Percentiles rank a stretch among this genome's conserved stretches.
These are phyloP conservation scores for Clathrospora elynae DNA, from an alignment of 2,329 filamentous ascomycete species.

Conservation along the genomic window DNA sequence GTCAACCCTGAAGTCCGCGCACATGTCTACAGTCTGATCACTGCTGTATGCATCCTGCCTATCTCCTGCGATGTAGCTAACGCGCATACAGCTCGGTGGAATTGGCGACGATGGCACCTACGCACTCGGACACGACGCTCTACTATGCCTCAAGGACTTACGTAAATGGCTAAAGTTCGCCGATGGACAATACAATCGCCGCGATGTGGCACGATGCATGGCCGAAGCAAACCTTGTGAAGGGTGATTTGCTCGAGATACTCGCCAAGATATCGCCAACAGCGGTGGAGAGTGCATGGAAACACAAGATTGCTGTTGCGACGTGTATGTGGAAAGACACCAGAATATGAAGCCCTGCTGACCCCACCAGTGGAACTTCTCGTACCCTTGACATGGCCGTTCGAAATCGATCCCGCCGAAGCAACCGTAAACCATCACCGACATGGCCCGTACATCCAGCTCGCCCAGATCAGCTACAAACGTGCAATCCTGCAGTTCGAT, in stretches of 20 bases:
- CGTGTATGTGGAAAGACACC: conserved; percentile 54
- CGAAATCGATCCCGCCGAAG: conserved; percentile 75
- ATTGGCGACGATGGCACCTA: conserved; percentile 82
- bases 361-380: conserved; percentile 72
- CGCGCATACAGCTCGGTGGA: conserved; percentile 74
- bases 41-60: conserved; percentile 68
- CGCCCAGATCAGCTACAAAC: conserved; percentile 88
- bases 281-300: conserved; percentile 74
- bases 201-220: conserved; percentile 92
- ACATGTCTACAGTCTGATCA: conserved; percentile 90
- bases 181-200: conserved; percentile 89
- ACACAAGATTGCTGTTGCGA: conserved; percentile 79
- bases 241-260: conserved; percentile 86
- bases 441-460: conserved; percentile 89
- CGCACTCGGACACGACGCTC: conserved; percentile 87
- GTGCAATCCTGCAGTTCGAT: conserved; percentile 82
- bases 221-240: conserved; percentile 90
- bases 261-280: conserved; percentile 74
- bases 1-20: conserved; percentile 93
- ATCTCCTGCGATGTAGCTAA: conserved; percentile 15
- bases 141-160: conserved; percentile 89
- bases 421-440: conserved; percentile 90
- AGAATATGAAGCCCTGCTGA: conserved; percentile 16
- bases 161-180: conserved; percentile 95
- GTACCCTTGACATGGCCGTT: conserved; percentile 94